These are phyloP conservation scores for Xylaria sp. DNA, from an alignment of 2,329 filamentous ascomycete species.

Conservation along the genomic window DNA sequence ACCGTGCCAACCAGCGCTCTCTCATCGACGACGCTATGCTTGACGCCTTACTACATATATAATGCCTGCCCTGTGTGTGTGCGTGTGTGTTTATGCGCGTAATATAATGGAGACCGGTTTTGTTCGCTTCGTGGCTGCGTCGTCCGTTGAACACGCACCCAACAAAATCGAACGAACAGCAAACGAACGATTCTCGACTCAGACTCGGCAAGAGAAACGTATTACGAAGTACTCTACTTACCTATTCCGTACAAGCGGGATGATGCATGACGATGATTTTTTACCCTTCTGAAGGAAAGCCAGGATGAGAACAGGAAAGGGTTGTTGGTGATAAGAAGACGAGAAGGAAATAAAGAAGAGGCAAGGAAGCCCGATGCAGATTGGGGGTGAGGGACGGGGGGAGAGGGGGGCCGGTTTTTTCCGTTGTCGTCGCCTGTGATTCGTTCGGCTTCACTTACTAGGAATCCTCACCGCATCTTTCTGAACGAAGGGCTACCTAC, in stretches of 20 bases:
- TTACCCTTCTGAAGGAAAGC: neutral
- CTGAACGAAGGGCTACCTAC: neutral
- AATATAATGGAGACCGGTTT: neutral
- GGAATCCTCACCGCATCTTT: neutral
- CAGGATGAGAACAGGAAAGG: neutral
- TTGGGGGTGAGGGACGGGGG: neutral
- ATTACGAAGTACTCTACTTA: neutral
- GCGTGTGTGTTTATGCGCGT: neutral
- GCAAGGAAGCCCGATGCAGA: neutral
- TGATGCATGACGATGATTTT: constrained; percentile 1
- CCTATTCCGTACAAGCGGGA: neutral
- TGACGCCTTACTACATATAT: neutral
- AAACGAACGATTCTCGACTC: no score
- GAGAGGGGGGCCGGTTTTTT: neutral
- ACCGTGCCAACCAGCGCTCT: neutral
- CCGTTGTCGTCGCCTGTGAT: neutral
- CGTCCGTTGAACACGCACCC: neutral
- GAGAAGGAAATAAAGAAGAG: neutral
- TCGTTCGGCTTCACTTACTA: neutral
- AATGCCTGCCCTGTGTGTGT: neutral
- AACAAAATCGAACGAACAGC: neutral
- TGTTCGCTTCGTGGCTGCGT: neutral
- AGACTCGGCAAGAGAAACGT: neutral
- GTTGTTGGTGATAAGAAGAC: neutral
- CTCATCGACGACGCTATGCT: neutral